A percentile compares a stretch with the other conserved stretches of the same genome.
These are phyloP conservation scores for Linaria vulgaris DNA, from an alignment of 257 asterid species.

Conservation along the genomic window DNA sequence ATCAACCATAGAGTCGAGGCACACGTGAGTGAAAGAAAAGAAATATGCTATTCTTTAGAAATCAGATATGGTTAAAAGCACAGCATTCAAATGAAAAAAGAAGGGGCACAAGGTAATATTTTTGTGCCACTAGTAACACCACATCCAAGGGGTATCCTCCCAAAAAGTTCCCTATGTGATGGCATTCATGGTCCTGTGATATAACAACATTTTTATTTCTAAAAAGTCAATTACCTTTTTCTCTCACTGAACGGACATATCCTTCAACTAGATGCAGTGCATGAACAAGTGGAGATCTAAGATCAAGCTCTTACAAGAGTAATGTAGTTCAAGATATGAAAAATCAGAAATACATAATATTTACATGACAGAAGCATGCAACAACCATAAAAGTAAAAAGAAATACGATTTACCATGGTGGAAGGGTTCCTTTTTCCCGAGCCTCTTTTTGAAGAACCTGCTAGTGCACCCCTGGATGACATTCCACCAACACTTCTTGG, in stretches of 20 bases:
- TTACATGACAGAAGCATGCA: background rate
- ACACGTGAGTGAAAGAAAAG: background rate
- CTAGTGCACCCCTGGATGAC: slow-evolving; percentile 49
- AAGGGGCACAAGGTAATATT: background rate
- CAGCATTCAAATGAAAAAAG: background rate
- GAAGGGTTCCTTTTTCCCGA: slow-evolving; percentile 58
- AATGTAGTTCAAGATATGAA: background rate
- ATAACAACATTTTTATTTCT: background rate
- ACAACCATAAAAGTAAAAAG: background rate
- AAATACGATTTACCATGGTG: slow-evolving; percentile 48
- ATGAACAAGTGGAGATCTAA: background rate
- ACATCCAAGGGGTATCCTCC: slow-evolving; percentile 1
- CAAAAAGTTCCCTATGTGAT: slow-evolving; percentile 6
- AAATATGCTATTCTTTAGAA: slow-evolving; percentile 2
- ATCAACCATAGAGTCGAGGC: background rate
- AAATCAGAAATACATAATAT: background rate
- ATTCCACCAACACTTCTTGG: slow-evolving; percentile 52
- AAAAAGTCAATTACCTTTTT: background rate
- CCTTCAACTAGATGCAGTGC: background rate
- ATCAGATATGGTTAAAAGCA: slow-evolving; percentile 2
- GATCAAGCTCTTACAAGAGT: background rate
- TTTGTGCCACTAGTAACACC: background rate
- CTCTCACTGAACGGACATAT: background rate
- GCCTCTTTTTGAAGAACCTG: slow-evolving; percentile 65
- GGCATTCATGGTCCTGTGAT: background rate